Evolutionary conservation across 2,329 filamentous ascomycete species (phyloP).

Genomic region (Claviceps humidiphila): DNA sequence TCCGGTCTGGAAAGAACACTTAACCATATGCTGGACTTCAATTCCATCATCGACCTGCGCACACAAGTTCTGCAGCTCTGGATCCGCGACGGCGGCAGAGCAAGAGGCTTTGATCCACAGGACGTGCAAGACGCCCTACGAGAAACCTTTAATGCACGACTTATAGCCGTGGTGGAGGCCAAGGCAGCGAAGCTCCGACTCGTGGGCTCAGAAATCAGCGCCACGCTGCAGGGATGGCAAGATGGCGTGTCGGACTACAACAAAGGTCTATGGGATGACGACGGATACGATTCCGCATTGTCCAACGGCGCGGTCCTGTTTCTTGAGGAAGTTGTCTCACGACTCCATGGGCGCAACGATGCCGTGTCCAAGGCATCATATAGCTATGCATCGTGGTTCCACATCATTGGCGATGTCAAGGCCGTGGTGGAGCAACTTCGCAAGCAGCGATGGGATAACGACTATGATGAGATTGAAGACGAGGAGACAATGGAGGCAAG

Average conservation of each 20-base stretch:
- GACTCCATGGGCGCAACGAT: conserved; percentile 59
- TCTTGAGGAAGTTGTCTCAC: conserved; percentile 53
- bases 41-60: conserved; percentile 54
- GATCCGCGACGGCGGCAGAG: conserved; percentile 54
- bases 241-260: conserved; percentile 35
- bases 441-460: conserved; percentile 62
- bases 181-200: conserved; percentile 52
- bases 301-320: conserved; percentile 53
- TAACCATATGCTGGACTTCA: conserved; percentile 48
- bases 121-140: conserved; percentile 58
- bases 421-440: conserved; percentile 51
- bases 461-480: conserved; percentile 60
- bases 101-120: conserved; percentile 52
- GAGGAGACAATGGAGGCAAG: conserved; percentile 55
- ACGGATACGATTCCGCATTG: conserved; percentile 51
- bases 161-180: conserved; percentile 47
- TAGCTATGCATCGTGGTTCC: conserved; percentile 59
- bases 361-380: conserved; percentile 48
- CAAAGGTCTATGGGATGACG: conserved; percentile 52
- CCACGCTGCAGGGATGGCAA: conserved; percentile 48
- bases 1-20: conserved; percentile 50
- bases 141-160: conserved; percentile 52
- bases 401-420: conserved; percentile 55
- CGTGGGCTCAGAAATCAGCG: conserved; percentile 51
- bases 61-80: conserved; percentile 60